Evolutionary conservation across 2,329 filamentous ascomycete genomes (phyloP).

Genomic region (Uncinocarpus reesii): DNA sequence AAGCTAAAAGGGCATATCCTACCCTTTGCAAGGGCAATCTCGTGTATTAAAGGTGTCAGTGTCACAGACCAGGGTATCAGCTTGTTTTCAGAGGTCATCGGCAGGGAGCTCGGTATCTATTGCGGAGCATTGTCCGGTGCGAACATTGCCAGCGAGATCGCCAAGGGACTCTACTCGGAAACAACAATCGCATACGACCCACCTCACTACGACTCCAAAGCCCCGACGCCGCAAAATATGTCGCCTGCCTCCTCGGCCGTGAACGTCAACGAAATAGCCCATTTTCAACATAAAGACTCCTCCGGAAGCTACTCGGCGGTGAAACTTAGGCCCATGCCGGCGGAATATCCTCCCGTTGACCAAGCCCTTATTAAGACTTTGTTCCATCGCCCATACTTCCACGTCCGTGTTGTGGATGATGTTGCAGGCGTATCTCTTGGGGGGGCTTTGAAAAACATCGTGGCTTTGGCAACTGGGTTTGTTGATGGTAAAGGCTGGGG

Average conservation of each 20-base stretch:
- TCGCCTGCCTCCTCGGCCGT: conserved; percentile 45
- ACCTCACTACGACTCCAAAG: conserved; percentile 73
- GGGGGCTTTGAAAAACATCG: conserved; percentile 92
- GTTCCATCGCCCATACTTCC: conserved; percentile 96
- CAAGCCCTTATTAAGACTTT: conserved; percentile 72
- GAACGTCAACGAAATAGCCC: conserved; percentile 32
- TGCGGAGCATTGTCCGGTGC: conserved; percentile 90
- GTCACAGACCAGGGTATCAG: conserved; percentile 77
- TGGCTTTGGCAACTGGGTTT: conserved; percentile 87
- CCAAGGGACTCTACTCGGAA: conserved; percentile 90
- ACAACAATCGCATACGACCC: conserved; percentile 96
- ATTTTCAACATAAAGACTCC: conserved; percentile 57
- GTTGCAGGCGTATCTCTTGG: conserved; percentile 95
- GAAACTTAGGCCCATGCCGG: conserved; percentile 63
- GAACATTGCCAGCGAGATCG: conserved; percentile 93
- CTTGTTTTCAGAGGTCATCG: conserved; percentile 92
- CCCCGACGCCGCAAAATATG: conserved; percentile 50
- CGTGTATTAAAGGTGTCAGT: conserved; percentile 96
- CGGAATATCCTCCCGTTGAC: conserved; percentile 75
- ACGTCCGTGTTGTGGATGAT: conserved; percentile 84
- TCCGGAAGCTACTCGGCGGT: conserved; percentile 57
- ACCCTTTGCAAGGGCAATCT: conserved; percentile 85
- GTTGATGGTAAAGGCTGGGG: conserved; percentile 95
- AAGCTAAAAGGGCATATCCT: conserved; percentile 79
- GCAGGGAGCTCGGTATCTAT: conserved; percentile 83